phyloP scores from a whole-genome alignment of 75 land plant species.

The Ceratopteris richardii region DNA sequence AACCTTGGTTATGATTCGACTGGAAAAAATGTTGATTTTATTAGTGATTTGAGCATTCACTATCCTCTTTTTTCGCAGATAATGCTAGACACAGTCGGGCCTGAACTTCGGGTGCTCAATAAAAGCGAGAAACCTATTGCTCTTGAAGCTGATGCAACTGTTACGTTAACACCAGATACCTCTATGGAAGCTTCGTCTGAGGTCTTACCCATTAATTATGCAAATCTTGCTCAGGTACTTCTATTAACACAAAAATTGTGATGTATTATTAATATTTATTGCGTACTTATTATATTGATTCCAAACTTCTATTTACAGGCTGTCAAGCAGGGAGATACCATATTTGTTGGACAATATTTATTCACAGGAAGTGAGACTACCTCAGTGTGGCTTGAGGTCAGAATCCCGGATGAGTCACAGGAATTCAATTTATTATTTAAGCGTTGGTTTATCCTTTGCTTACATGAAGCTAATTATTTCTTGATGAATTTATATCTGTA shows the following conservation, averaged over 20 bases:
- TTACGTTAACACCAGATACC: constrained; percentile 70
- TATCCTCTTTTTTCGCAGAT: constrained; percentile 52
- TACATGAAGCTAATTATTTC: no score
- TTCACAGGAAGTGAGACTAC: constrained; percentile 97
- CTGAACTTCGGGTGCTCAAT: constrained; percentile 77
- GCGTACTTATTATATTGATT: neutral
- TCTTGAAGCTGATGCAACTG: constrained; percentile 46
- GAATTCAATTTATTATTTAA: no score
- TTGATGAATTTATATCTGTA: neutral
- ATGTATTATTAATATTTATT: no score
- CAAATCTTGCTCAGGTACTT: constrained; percentile 51
- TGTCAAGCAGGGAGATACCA: constrained; percentile 75
- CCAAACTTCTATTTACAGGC: constrained; percentile 33
- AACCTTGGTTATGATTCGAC: no score
- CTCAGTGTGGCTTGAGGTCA: constrained; percentile 95
- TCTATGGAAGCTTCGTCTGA: constrained; percentile 51
- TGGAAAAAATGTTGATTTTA: no score
- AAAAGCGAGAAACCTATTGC: constrained; percentile 48
- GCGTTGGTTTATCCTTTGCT: neutral
- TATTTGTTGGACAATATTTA: constrained; percentile 90
- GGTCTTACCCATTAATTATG: constrained; percentile 65
- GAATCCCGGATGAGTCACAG: neutral
- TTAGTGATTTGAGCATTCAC: no score
- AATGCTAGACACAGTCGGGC: constrained; percentile 90
- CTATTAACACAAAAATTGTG: neutral